Conservation (phyloP, 2,329 filamentous ascomycete species). For the Calonectria multiphialidica region DNA sequence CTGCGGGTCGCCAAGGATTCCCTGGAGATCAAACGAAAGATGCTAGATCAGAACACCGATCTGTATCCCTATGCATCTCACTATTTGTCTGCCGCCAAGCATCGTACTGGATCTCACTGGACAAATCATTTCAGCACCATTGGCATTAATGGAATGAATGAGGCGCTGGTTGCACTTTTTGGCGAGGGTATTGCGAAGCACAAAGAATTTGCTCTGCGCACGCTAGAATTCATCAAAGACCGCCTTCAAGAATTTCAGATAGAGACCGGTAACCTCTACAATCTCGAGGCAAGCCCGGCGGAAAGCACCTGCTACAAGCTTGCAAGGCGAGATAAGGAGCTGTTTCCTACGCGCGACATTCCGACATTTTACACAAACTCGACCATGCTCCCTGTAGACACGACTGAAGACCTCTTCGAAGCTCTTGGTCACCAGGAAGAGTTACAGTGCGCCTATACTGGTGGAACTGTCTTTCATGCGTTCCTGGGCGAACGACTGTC, state of each 20-base stretch:
- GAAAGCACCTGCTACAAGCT: constrained; percentile 43
- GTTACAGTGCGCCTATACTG: constrained; percentile 39
- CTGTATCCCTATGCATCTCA: constrained; percentile 39
- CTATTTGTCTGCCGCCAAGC: constrained; percentile 33
- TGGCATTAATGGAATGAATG: constrained; percentile 39
- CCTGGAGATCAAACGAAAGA: constrained; percentile 36
- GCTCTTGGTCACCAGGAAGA: constrained; percentile 35
- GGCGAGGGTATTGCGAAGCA: constrained; percentile 7
- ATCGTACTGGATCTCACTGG: constrained; percentile 39
- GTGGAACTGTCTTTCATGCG: constrained; percentile 39
- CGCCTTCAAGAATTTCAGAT: constrained; percentile 34
- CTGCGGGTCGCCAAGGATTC: constrained; percentile 37
- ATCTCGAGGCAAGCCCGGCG: constrained; percentile 37
- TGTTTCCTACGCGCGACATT: constrained; percentile 24
- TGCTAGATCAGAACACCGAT: constrained; percentile 28
- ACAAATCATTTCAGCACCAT: constrained; percentile 43
- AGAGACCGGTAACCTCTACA: constrained; percentile 36
- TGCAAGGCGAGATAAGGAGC: constrained; percentile 31
- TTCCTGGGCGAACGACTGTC: constrained; percentile 37
- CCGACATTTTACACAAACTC: constrained; percentile 40
- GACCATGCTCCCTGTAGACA: constrained; percentile 39
- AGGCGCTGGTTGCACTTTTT: constrained; percentile 25
- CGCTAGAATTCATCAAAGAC: constrained; percentile 36
- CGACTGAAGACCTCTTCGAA: constrained; percentile 39
- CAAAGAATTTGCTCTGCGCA: constrained; percentile 28